Evolutionary conservation across 176 grass and related monocot species (phyloP).

Genomic region (Triticum timopheevii): DNA sequence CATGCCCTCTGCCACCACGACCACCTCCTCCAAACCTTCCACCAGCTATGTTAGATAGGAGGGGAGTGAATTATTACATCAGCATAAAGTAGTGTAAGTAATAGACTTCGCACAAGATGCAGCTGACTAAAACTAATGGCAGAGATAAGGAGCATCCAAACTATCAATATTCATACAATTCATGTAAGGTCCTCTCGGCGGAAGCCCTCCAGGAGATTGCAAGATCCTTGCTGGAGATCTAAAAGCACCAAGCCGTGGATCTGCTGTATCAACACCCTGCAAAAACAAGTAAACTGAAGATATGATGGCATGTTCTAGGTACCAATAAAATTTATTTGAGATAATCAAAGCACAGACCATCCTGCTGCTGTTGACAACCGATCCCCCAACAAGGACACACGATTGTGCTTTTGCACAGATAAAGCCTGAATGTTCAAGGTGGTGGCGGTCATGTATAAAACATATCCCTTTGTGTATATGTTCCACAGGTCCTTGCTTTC

Average conservation of each 20-base stretch:
- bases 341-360: constrained; percentile 35
- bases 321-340: background rate
- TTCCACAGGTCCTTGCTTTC: constrained; percentile 88
- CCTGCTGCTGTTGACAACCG: constrained; percentile 1
- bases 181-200: constrained; percentile 54
- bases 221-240: constrained; percentile 50
- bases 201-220: constrained; percentile 53
- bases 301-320: background rate
- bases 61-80: constrained; percentile 2
- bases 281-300: background rate
- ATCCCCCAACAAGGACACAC: constrained; percentile 73
- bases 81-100: background rate
- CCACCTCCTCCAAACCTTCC: constrained; percentile 52
- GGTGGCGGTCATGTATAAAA: constrained; percentile 83
- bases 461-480: constrained; percentile 76
- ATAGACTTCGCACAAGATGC: background rate
- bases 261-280: constrained; percentile 48
- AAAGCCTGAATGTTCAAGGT: constrained; percentile 87
- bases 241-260: constrained; percentile 43
- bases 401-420: constrained; percentile 83
- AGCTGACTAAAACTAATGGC: background rate
- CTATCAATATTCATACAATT: constrained; percentile 44
- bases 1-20: constrained; percentile 56
- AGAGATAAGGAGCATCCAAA: constrained; percentile 1
- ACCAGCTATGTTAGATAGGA: constrained; percentile 34